phyloP scores from a whole-genome alignment of 768 basidiomycete species.

The Leccinellum luteum region DNA sequence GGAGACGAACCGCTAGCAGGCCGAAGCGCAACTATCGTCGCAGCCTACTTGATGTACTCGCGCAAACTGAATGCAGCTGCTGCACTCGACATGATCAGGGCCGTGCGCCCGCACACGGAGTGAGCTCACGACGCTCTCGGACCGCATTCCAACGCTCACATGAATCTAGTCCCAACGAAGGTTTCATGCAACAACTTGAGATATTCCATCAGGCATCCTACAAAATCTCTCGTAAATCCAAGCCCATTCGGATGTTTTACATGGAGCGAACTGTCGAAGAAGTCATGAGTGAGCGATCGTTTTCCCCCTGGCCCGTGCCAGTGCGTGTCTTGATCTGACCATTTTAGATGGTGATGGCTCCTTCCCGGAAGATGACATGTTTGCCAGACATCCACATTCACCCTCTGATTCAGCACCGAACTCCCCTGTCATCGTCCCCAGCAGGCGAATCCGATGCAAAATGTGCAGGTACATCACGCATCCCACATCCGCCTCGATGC shows the following conservation, averaged over 20 bases:
- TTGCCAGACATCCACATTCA: slow-evolving; percentile 68
- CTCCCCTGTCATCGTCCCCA: slow-evolving; percentile 53
- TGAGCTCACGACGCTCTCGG: slow-evolving; percentile 36
- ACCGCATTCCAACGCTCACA: neutral
- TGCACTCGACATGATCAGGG: slow-evolving; percentile 68
- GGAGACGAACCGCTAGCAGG: slow-evolving; percentile 40
- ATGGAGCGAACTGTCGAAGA: slow-evolving; percentile 71
- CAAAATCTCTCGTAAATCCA: slow-evolving; percentile 64
- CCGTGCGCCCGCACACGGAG: slow-evolving; percentile 68
- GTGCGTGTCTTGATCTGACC: slow-evolving; percentile 5
- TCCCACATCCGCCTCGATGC: neutral
- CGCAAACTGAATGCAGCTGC: slow-evolving; percentile 51
- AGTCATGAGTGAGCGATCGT: slow-evolving; percentile 65
- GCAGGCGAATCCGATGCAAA: slow-evolving; percentile 81
- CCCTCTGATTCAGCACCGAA: slow-evolving; percentile 59
- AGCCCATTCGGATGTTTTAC: slow-evolving; percentile 78
- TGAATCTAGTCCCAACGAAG: slow-evolving; percentile 71
- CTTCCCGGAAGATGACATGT: slow-evolving; percentile 63
- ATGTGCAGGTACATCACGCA: slow-evolving; percentile 68
- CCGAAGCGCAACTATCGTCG: slow-evolving; percentile 80
- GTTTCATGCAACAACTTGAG: slow-evolving; percentile 78
- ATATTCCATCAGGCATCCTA: slow-evolving; percentile 73
- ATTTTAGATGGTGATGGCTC: slow-evolving; percentile 71
- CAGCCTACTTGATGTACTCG: slow-evolving; percentile 86
- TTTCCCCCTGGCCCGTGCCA: neutral